These are phyloP conservation scores for Pleurotus ostreatus DNA, from an alignment of 768 basidiomycete genomes.

Conservation along the genomic window DNA sequence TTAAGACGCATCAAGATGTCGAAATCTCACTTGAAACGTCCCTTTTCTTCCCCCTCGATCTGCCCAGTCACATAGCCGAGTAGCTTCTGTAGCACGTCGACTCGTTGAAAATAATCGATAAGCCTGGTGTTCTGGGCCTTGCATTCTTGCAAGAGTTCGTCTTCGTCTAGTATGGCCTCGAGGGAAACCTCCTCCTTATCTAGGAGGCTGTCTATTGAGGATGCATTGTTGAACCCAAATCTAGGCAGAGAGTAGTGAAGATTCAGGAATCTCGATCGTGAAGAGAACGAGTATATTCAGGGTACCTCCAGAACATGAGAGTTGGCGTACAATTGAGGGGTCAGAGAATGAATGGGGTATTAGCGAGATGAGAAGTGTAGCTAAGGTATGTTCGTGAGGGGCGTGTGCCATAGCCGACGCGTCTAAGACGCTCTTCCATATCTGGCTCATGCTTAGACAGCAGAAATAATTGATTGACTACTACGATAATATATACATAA, in stretches of 20 bases:
- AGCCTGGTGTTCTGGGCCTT: constrained; percentile 90
- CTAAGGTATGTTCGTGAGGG: constrained; percentile 5
- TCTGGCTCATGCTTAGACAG: background rate
- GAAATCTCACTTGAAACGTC: constrained; percentile 72
- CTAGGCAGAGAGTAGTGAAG: constrained; percentile 39
- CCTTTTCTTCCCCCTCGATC: constrained; percentile 76
- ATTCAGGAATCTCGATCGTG: constrained; percentile 10
- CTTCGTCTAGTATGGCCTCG: constrained; percentile 90
- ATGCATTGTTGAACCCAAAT: constrained; percentile 89
- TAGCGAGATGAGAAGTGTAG: constrained; percentile 1
- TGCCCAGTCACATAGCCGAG: constrained; percentile 84
- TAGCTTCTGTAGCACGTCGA: constrained; percentile 76
- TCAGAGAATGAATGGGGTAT: background rate
- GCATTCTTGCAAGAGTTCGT: constrained; percentile 92
- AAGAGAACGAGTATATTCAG: constrained; percentile 16
- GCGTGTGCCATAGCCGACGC: constrained; percentile 6
- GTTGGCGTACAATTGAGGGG: constrained; percentile 6
- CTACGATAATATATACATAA: background rate
- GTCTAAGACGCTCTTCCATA: constrained; percentile 3
- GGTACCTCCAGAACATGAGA: constrained; percentile 54
- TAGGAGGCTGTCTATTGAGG: constrained; percentile 84
- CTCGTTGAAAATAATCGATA: constrained; percentile 81
- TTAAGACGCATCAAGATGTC: constrained; percentile 9
- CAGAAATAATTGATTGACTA: background rate
- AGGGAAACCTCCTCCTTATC: constrained; percentile 88